These are phyloP conservation scores for Teratosphaeria nubilosa DNA, from an alignment of 2,329 filamentous ascomycete species.

Conservation along the genomic window DNA sequence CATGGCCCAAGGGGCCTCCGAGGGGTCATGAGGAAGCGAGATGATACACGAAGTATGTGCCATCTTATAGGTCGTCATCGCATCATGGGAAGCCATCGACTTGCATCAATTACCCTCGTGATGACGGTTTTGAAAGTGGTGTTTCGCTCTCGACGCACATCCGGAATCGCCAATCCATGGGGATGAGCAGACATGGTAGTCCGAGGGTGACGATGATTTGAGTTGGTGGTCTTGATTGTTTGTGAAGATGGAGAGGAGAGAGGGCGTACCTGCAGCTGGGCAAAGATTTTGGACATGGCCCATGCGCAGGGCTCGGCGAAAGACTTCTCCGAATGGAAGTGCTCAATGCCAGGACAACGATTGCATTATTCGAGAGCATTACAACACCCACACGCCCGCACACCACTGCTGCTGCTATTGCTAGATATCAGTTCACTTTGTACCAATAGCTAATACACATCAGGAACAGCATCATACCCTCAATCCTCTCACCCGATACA, in stretches of 20 bases:
- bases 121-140: slow-evolving; percentile 75
- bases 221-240: slow-evolving; percentile 56
- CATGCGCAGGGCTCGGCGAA: neutral
- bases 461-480: neutral
- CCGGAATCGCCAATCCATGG: slow-evolving; percentile 55
- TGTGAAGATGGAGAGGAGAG: slow-evolving; percentile 30
- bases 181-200: slow-evolving; percentile 37
- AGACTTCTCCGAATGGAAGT: neutral
- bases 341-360: neutral
- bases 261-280: slow-evolving; percentile 3
- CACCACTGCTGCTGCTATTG: neutral
- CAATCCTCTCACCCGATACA: neutral
- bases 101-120: slow-evolving; percentile 50
- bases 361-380: neutral
- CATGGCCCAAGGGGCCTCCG: neutral
- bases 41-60: slow-evolving; percentile 34
- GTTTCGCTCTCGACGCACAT: slow-evolving; percentile 58
- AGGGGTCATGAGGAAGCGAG: neutral
- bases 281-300: neutral
- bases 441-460: neutral
- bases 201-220: slow-evolving; percentile 61
- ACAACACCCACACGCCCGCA: neutral
- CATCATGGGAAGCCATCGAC: slow-evolving; percentile 51
- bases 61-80: slow-evolving; percentile 59
- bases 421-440: neutral